Percentiles rank a stretch among this genome's conserved stretches.
Conservation (phyloP, 805 yeast species). For the Teunomyces atbi region DNA sequence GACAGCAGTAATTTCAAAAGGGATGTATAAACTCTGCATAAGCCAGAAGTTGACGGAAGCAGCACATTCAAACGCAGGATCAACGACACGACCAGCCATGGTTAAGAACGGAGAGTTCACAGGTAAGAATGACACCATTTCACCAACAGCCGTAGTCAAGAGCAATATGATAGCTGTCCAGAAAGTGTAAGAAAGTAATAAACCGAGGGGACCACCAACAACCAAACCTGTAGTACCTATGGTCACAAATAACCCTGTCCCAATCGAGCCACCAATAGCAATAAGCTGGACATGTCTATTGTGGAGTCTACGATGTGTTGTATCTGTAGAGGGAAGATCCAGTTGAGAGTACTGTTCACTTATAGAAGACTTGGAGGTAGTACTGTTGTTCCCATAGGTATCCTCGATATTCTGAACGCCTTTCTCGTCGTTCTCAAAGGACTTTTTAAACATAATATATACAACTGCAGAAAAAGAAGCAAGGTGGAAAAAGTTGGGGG, state of each 20-base stretch:
- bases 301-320: conserved; percentile 44
- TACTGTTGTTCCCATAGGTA: conserved; percentile 1
- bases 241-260: conserved; percentile 36
- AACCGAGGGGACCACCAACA: conserved; percentile 35
- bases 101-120: conserved; percentile 35
- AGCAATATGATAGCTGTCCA: conserved; percentile 33
- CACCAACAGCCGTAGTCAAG: conserved; percentile 36
- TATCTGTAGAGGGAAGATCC: conserved; percentile 11
- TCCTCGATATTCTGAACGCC: neutral
- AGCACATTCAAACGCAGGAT: conserved; percentile 32
- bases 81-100: conserved; percentile 39
- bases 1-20: conserved; percentile 80
- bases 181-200: conserved; percentile 29
- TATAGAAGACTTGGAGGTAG: conserved; percentile 4
- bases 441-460: neutral
- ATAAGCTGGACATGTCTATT: conserved; percentile 77
- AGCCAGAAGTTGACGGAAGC: conserved; percentile 33
- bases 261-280: conserved; percentile 62
- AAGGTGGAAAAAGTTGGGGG: neutral
- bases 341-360: neutral
- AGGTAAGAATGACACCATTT: conserved; percentile 38
- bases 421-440: neutral
- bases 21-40: conserved; percentile 55
- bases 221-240: conserved; percentile 30
- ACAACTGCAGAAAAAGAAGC: neutral